Evolutionary conservation across 495 filamentous ascomycete species (phyloP), one percentile per base, ranked within the genome.

Genomic region (Penicillium roqueforti): DNA sequence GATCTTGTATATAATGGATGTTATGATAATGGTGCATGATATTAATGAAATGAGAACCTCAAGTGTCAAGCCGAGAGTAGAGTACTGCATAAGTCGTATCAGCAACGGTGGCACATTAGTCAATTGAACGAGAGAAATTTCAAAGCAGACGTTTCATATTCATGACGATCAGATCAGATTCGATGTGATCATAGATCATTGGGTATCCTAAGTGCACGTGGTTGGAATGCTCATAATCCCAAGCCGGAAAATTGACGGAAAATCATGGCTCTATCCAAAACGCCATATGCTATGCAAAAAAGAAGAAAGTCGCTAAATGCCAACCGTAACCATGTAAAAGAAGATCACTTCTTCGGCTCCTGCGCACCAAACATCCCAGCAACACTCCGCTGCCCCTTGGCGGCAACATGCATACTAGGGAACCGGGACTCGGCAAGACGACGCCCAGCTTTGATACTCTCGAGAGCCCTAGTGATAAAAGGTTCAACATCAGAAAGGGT

Each of bases 351-450:
- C 44, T 31, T 54, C 25, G 7, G 16, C 29, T 18, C 51, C 25
- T 54, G 53, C 14, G 26, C 53, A 22, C 58, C 60, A 50, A 80
- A 81, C 60, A 81, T 73, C 4, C 68, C 74, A 51, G 73, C 70
- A 42, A 91, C 80, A 69, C 84, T 87, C 60, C 71, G 72, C 68
- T 89, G 86, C 11, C 82, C 75, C 58, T 76, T 76, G 4, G 76
- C 57, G 40, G 81, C 83, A 41, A 88, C 60, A 60, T 80, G 80
- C 59, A 88, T 56, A 47, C 73, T 74, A 31, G 74, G 74, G 67
- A 92, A 97, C 55, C 78, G 72, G 3, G 82, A 75, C 67, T 97
- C 92, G 5, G 89, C 75, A 37, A 93, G 74, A 40, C 90, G 75
- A 67, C 81, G 89, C 9, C 84, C 87, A 0, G 78, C 83, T 55